These are phyloP conservation scores for Sparassis latifolia DNA, from an alignment of 1,284 basidiomycete species.

Conservation along the genomic window DNA sequence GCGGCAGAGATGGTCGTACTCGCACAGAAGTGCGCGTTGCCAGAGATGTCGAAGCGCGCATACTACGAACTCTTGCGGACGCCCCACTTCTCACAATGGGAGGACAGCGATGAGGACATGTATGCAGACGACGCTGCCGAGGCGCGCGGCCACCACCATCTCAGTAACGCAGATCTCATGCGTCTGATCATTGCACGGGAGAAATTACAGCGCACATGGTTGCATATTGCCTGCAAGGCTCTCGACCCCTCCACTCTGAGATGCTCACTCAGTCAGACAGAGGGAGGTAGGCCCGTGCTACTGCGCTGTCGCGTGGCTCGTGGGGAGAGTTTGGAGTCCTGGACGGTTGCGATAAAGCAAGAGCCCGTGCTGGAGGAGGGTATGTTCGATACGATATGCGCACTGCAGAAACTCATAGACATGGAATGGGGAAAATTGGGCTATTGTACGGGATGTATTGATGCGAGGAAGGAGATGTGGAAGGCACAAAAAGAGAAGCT, in stretches of 20 bases:
- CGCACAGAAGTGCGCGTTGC: slow-evolving; percentile 24
- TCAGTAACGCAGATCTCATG: slow-evolving; percentile 13
- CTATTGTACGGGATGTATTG: slow-evolving; percentile 27
- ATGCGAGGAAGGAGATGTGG: slow-evolving; percentile 19
- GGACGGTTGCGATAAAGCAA: slow-evolving; percentile 18
- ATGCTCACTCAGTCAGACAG: slow-evolving; percentile 12
- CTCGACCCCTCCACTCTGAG: slow-evolving; percentile 13
- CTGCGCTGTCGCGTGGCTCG: slow-evolving; percentile 10
- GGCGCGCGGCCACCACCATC: slow-evolving; percentile 2
- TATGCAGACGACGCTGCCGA: slow-evolving; percentile 5
- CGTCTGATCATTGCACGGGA: slow-evolving; percentile 18
- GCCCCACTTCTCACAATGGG: slow-evolving; percentile 17
- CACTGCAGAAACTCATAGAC: slow-evolving; percentile 22
- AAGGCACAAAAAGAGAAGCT: slow-evolving; percentile 17
- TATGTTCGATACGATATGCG: slow-evolving; percentile 27
- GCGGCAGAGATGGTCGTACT: slow-evolving; percentile 27
- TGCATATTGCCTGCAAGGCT: slow-evolving; percentile 13
- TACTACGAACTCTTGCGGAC: slow-evolving; percentile 33
- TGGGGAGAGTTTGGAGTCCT: slow-evolving; percentile 6
- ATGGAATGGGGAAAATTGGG: slow-evolving; percentile 25
- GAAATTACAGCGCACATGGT: slow-evolving; percentile 18
- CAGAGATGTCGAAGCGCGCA: slow-evolving; percentile 26
- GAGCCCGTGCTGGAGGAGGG: slow-evolving; percentile 19
- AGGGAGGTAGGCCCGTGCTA: slow-evolving; percentile 1
- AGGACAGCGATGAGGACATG: too few relatives aligned